Percentiles rank a stretch among this genome's conserved stretches.
Evolutionary conservation across 176 grass and related monocot species (phyloP).

Genomic region (Pontederia crassipes): DNA sequence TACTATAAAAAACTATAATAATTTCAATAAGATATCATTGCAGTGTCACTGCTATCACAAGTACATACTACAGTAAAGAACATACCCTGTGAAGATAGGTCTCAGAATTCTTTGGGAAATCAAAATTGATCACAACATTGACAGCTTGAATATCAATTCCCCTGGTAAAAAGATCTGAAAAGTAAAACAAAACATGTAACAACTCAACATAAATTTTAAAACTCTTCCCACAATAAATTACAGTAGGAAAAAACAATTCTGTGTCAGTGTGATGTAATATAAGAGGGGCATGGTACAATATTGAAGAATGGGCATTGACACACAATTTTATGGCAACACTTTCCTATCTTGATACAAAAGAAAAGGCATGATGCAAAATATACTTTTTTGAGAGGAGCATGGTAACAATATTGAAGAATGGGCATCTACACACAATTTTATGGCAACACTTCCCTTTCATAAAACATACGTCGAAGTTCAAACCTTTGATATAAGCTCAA

Average conservation of each 20-base stretch:
- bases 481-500: background rate
- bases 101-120: conserved; percentile 83
- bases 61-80: background rate
- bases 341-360: too few relatives aligned
- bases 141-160: conserved; percentile 98
- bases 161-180: conserved; percentile 89
- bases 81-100: conserved; percentile 98
- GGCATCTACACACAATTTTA: too few relatives aligned
- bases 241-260: background rate
- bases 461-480: too few relatives aligned
- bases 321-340: too few relatives aligned
- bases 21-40: background rate
- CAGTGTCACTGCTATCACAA: background rate
- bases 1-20: too few relatives aligned
- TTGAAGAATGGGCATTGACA: too few relatives aligned
- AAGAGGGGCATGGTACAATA: too few relatives aligned
- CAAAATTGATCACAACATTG: conserved; percentile 99
- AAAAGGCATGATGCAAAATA: too few relatives aligned
- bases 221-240: conserved; percentile 3
- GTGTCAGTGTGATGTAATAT: too few relatives aligned
- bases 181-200: background rate
- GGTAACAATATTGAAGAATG: too few relatives aligned
- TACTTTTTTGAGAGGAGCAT: too few relatives aligned
- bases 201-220: conserved; percentile 9
- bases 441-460: too few relatives aligned